Evolutionary conservation across 805 yeast species (phyloP).

Genomic region (Ogataea allantospora): DNA sequence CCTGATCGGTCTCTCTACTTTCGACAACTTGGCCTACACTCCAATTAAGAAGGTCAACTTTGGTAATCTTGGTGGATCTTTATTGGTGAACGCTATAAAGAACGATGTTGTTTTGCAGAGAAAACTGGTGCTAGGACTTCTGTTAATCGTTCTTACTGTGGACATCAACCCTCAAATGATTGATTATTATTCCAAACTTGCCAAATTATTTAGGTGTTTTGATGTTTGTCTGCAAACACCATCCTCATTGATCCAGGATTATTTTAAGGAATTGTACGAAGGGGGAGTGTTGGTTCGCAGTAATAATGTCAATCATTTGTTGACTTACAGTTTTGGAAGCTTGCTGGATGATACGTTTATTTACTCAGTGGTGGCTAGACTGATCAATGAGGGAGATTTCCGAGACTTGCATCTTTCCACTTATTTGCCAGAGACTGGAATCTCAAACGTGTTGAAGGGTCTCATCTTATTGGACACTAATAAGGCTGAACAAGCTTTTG

Average conservation of each 20-base stretch:
- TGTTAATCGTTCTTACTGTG: slow-evolving; percentile 31
- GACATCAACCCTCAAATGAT: slow-evolving; percentile 32
- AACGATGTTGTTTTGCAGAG: slow-evolving; percentile 19
- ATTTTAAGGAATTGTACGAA: slow-evolving; percentile 17
- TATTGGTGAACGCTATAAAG: slow-evolving; percentile 23
- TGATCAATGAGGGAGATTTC: slow-evolving; percentile 13
- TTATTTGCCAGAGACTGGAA: slow-evolving; percentile 26
- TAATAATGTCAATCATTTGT: slow-evolving; percentile 25
- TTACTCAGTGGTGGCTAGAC: slow-evolving; percentile 23
- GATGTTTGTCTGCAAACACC: slow-evolving; percentile 5
- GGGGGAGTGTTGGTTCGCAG: slow-evolving; percentile 28
- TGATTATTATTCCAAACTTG: slow-evolving; percentile 21
- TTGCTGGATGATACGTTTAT: slow-evolving; percentile 22
- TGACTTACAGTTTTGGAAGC: slow-evolving; percentile 16
- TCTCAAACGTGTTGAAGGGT: slow-evolving; percentile 28
- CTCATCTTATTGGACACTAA: slow-evolving; percentile 28
- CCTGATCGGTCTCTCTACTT: slow-evolving; percentile 32
- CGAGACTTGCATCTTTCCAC: slow-evolving; percentile 17
- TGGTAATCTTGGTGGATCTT: slow-evolving; percentile 25
- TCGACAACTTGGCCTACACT: slow-evolving; percentile 17
- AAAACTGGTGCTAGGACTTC: slow-evolving; percentile 26
- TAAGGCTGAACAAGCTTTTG: slow-evolving; percentile 26
- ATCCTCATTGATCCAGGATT: slow-evolving; percentile 1
- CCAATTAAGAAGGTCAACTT: slow-evolving; percentile 22
- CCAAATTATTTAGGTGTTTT: slow-evolving; percentile 13